Evolutionary conservation across 208 protist genomes (phyloP), one percentile per base, ranked within the genome.

Genomic region (Acanthamoeba divionensis): DNA sequence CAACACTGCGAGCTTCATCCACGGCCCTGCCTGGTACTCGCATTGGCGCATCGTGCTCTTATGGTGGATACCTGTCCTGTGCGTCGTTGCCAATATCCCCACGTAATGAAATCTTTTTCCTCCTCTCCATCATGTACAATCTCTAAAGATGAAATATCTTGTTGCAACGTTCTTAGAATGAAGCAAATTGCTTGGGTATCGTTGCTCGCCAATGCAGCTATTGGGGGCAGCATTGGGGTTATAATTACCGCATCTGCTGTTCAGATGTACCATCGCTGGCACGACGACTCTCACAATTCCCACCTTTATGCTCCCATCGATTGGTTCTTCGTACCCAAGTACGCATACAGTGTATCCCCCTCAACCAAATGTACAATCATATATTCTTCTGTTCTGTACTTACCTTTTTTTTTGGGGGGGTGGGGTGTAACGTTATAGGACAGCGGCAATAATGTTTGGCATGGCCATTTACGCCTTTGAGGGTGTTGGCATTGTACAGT

Each of bases 381-480:
- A 13, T 5, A 47, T 5, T 60, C 52, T 60, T 60, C 52, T 60
- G 18, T 60, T 60, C 52, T n/a, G 8, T 29, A 48, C 29, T 75
- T 5, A 41, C 66, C 24, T 50, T 41, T 75, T 18, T 45, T 26
- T 15, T 41, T 75, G 7, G 57, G 10, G 7, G 8, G 57, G 12
- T 29, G 8, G 7, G n/a, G 18, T n/a, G 65, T 45, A 10, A 62
- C 18, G 2, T 7, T 36, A 21, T 15, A 90, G 63, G n/a, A 65
- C 66, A 0, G 63, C 52, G 2, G 48, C 85, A 13, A 52, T 90
- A 0, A 77, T 77, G 45, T 90, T 90, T 26, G 85, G 85, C 5
- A 90, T 90, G 63, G 60, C 85, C 50, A 65, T 90, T n/a, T 90
- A 90, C 63, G 66, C 63, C 41, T 90, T 90, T 45, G 85, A 90